phyloP scores from a whole-genome alignment of 345 rosid species.

The Turritis glabra region DNA sequence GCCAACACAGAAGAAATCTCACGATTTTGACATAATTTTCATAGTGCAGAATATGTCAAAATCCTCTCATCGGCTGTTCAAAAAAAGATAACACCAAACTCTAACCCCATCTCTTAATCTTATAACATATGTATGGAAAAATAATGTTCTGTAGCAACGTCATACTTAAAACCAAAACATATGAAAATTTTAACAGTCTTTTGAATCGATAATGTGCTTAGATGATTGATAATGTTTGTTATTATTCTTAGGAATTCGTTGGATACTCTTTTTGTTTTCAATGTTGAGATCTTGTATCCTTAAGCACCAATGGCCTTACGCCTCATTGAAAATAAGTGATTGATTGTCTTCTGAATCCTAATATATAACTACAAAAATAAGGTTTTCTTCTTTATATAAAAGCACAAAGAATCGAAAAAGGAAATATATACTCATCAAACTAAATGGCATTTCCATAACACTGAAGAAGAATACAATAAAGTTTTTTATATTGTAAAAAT shows the following conservation, averaged over 20 bases:
- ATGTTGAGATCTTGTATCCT: too few species aligned
- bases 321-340: neutral
- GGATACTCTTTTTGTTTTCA: too few species aligned
- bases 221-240: neutral
- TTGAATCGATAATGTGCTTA: neutral
- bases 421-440: neutral
- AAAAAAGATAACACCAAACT: neutral
- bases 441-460: neutral
- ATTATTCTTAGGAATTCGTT: too few species aligned
- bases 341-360: neutral
- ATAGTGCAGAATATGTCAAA: too few species aligned
- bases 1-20: neutral
- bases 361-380: neutral
- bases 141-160: neutral
- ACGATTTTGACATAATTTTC: neutral
- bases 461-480: slow-evolving; percentile 1
- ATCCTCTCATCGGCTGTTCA: neutral
- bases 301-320: neutral
- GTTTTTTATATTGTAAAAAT: neutral
- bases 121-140: neutral
- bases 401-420: neutral
- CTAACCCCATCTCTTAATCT: neutral
- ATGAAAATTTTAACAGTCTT: neutral
- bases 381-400: neutral
- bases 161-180: neutral